Conservation (phyloP, 2,329 filamentous ascomycete species). For the Beauveria medogensis region DNA sequence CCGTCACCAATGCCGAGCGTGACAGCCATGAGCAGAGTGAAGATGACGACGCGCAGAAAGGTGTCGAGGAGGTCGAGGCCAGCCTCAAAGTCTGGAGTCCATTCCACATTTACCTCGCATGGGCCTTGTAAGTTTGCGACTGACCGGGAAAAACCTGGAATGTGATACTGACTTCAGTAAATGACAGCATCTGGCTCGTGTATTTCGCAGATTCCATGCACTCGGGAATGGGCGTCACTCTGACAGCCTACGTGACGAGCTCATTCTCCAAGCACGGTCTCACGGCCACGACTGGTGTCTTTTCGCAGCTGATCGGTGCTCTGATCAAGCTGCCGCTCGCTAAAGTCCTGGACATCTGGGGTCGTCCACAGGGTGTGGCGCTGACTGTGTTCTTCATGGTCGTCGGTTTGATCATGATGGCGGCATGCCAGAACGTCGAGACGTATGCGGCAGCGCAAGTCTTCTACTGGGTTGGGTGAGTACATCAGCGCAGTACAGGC, state of each 20-base stretch:
- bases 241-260: constrained; percentile 36
- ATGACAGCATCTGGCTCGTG: constrained; percentile 31
- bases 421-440: constrained; percentile 37
- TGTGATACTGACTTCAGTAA: not conserved
- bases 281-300: constrained; percentile 39
- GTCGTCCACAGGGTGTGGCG: constrained; percentile 49
- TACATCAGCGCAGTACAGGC: not conserved
- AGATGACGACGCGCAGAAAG: not conserved
- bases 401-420: constrained; percentile 50
- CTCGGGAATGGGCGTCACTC: constrained; percentile 25
- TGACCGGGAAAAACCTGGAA: not conserved
- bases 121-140: not conserved
- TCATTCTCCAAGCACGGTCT: constrained; percentile 40
- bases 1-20: not conserved
- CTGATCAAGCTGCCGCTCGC: constrained; percentile 53
- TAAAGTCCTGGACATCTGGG: constrained; percentile 55
- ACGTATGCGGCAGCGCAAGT: constrained; percentile 48
- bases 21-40: not conserved
- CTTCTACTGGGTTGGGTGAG: constrained; percentile 48
- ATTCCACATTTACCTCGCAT: not conserved
- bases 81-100: not conserved
- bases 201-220: constrained; percentile 24
- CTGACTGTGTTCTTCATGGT: constrained; percentile 41
- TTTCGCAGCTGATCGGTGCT: constrained; percentile 42
- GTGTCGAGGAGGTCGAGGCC: not conserved